These are phyloP conservation scores for Erythrobasidium hasegawianum DNA, from an alignment of 1,284 basidiomycete genomes.

Conservation along the genomic window DNA sequence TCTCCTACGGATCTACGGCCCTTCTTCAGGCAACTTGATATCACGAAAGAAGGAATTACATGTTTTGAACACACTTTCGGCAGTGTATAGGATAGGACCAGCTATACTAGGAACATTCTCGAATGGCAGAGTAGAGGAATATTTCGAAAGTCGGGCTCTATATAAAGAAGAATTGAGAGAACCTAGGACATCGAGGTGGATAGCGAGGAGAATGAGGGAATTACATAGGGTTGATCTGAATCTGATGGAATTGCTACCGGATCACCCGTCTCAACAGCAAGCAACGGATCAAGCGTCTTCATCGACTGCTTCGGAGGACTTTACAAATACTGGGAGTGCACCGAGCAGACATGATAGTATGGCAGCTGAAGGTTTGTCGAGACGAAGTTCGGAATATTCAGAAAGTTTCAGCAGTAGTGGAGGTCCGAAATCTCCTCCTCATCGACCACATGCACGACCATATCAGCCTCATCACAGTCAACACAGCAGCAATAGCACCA, in stretches of 20 bases:
- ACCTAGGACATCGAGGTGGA: slow-evolving; percentile 69
- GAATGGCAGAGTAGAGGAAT: slow-evolving; percentile 89
- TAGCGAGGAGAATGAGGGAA: slow-evolving; percentile 86
- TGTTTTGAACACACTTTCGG: slow-evolving; percentile 79
- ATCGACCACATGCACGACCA: background rate
- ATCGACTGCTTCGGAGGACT: background rate
- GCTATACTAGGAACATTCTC: slow-evolving; percentile 85
- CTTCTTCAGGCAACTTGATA: slow-evolving; percentile 77
- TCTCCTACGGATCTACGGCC: slow-evolving; percentile 82
- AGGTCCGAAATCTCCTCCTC: background rate
- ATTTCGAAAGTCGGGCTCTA: slow-evolving; percentile 79
- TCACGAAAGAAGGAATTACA: slow-evolving; percentile 77
- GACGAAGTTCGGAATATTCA: background rate
- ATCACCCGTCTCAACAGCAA: slow-evolving; percentile 1
- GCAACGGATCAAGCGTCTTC: background rate
- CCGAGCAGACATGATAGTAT: background rate
- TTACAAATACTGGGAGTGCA: background rate
- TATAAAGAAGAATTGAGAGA: slow-evolving; percentile 71
- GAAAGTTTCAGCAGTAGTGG: background rate
- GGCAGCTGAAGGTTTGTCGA: background rate
- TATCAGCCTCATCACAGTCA: background rate
- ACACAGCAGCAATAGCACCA: background rate
- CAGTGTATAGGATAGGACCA: slow-evolving; percentile 81
- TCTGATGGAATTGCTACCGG: slow-evolving; percentile 55
- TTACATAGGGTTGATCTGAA: slow-evolving; percentile 82